Evolutionary conservation across 2,329 filamentous ascomycete species (phyloP), one percentile per base, ranked within the genome.

Genomic region (Colletotrichum higginsianum): DNA sequence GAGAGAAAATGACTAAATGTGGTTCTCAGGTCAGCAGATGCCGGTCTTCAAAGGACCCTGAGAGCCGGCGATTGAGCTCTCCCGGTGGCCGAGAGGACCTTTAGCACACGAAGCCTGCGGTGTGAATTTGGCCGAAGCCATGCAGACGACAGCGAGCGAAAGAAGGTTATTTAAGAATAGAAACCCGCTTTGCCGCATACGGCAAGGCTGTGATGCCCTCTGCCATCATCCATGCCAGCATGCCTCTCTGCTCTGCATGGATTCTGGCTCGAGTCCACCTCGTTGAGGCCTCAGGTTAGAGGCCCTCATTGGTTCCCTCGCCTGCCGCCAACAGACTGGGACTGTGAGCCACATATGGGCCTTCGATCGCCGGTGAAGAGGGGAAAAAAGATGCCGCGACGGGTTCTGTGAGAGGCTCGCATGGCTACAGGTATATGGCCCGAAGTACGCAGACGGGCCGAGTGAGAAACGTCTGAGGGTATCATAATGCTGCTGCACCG

Each of bases 141-240:
- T 44, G 38, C 57, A 46, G 49, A 61, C n/a, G 38, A 53, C 50
- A 57, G 50, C 30, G 47, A 66, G 60, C 30, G 40, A 72, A 72
- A 72, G 70, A 72, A 72, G 70, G 70, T 72, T 72, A 72, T 72
- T 72, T 66, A 72, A 72, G 49, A 72, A 72, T 72, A 72, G 70
- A 72, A 72, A 52, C 35, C 18, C 55, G 38, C 68, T 61, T 71
- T 70, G 55, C 66, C 66, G 16, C 9, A 66, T 70, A 40, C 42
- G 70, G 70, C 55, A 70, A 70, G 42, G 42, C 18, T 16, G 53
- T 65, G 60, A 72, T 66, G 50, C 67, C 47, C 18, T 66, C 60
- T 26, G 49, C 58, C 58, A 56, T 69, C 42, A 44, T 35, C 30
- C 30, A 30, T 30, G 30, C 30, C 30, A 30, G 30, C 30, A 35